Evolutionary conservation across 495 filamentous ascomycete genomes (phyloP), one percentile per base, ranked within the genome.

Genomic region (Parathielavia appendiculata): DNA sequence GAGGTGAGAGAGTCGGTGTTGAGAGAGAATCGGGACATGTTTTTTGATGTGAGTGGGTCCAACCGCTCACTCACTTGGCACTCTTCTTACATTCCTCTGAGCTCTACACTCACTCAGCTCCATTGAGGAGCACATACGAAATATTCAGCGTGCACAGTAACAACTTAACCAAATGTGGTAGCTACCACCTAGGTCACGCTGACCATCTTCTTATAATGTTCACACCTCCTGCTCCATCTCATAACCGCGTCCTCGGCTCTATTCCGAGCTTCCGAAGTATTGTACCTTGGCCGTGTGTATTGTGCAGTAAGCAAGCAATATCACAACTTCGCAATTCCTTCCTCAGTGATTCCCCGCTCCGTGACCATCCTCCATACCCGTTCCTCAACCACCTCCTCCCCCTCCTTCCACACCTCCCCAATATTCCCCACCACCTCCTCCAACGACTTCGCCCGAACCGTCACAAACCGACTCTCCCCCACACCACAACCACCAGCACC

Each of bases 381-480:
- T 54, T 71, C 70, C 45, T 58, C 65, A 75, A 91, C 81, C 52
- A 86, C 81, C 49, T 81, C 80, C 49, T 85, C 75, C 5, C 62
- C 72, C 17, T 83, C 74, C 11, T 70, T 65, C 56, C 71, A 75
- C 30, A 86, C 66, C 54, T 75, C 67, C 23, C 73, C 73, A 35
- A 84, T 68, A 23, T 85, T 75, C 13, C 88, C 67, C 53, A 73
- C 62, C 19, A 66, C 73, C 61, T 83, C 81, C 34, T 76, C 71
- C 49, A 78, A 64, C 39, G 80, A 78, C 70, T 81, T 84, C 49
- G 84, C 74, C 70, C 79, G 69, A 32, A 87, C 76, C 16, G 66
- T 80, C 51, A 77, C 72, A 35, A 79, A 83, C 47, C 66, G 73
- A 7, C 76, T 80, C 63, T 73, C 53, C 34, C 77, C 65, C 6